Evolutionary conservation across 139 green algal genomes (phyloP).

Genomic region (Micractinium sp.): DNA sequence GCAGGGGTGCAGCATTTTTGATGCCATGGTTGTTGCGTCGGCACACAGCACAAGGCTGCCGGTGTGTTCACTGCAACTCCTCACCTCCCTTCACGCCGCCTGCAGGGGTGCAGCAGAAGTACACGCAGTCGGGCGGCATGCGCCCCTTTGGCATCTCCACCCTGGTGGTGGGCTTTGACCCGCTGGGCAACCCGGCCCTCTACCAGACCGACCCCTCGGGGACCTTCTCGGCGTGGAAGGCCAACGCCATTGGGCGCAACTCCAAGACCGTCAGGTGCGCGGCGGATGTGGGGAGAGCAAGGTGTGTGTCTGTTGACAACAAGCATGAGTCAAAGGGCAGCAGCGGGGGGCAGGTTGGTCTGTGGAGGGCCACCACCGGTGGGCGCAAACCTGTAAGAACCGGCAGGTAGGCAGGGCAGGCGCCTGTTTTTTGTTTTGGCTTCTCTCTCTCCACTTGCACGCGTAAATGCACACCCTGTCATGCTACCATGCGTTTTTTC

Average conservation of each 20-base stretch:
- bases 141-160: constrained; percentile 98
- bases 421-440: too few species aligned
- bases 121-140: constrained; percentile 97
- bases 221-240: constrained; percentile 97
- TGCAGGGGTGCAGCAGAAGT: constrained; percentile 92
- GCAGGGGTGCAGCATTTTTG: too few species aligned
- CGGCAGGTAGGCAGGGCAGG: too few species aligned
- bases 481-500: neutral
- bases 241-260: constrained; percentile 96
- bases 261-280: constrained; percentile 88
- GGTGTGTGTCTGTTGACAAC: constrained; percentile 46
- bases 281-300: too few species aligned
- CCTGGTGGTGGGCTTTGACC: constrained; percentile 94
- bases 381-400: too few species aligned
- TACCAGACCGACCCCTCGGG: constrained; percentile 98
- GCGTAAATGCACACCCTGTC: neutral
- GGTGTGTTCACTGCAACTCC: constrained; percentile 17
- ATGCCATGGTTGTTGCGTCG: too few species aligned
- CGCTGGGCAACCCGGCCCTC: constrained; percentile 71
- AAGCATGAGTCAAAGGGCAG: too few species aligned
- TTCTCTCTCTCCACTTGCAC: too few species aligned
- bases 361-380: too few species aligned
- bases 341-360: too few species aligned
- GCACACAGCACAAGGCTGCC: too few species aligned
- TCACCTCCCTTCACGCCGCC: constrained; percentile 48